Conservation (phyloP, 1,139 yeast species). For the Protomyces lactucae-debilis region DNA sequence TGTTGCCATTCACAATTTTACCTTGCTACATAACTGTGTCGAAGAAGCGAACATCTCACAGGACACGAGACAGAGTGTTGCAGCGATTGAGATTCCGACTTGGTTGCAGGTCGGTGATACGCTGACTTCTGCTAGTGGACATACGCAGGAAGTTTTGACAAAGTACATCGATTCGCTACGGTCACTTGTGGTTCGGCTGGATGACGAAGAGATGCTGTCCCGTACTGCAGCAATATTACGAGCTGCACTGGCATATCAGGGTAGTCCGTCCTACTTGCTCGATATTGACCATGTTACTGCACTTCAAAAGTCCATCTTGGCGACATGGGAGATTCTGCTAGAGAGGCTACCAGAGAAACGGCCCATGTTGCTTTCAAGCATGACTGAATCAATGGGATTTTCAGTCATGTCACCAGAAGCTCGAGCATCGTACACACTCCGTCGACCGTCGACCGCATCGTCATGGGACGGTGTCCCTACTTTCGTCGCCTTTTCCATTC, state of each 20-base stretch:
- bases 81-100: not conserved
- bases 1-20: not conserved
- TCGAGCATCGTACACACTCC: not conserved
- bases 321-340: not conserved
- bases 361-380: not conserved
- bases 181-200: not conserved
- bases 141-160: not conserved
- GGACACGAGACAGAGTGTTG: not conserved
- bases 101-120: not conserved
- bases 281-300: constrained; percentile 22
- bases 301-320: constrained; percentile 8
- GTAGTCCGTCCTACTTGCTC: constrained; percentile 19
- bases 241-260: constrained; percentile 3
- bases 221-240: not conserved
- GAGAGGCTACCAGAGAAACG: not conserved
- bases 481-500: not conserved
- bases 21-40: not conserved
- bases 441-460: not conserved
- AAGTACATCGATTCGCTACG: constrained; percentile 4
- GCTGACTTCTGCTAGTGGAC: not conserved
- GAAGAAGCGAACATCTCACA: not conserved
- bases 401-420: not conserved
- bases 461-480: constrained; percentile 18
- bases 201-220: not conserved
- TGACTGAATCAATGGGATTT: not conserved